These are phyloP conservation scores for Podaxis mareebaensis DNA, from an alignment of 768 basidiomycete species.

Conservation along the genomic window DNA sequence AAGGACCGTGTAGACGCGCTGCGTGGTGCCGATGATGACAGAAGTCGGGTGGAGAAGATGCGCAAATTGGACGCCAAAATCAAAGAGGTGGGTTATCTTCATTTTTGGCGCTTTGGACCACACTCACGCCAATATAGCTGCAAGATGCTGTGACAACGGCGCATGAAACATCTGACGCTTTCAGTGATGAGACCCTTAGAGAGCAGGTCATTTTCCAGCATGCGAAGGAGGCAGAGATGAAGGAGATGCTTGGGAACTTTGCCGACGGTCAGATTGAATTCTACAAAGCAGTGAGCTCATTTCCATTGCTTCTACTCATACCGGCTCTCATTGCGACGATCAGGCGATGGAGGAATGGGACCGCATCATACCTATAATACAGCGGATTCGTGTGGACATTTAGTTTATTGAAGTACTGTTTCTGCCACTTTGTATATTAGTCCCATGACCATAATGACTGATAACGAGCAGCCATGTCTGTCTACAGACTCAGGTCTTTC, in stretches of 20 bases:
- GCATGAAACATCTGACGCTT: constrained; percentile 94
- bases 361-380: constrained; percentile 87
- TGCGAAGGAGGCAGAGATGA: constrained; percentile 95
- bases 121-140: constrained; percentile 50
- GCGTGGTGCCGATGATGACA: constrained; percentile 90
- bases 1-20: constrained; percentile 92
- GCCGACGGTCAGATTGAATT: constrained; percentile 96
- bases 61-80: constrained; percentile 90
- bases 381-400: constrained; percentile 92
- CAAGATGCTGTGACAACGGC: constrained; percentile 96
- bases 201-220: constrained; percentile 91
- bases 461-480: constrained; percentile 20
- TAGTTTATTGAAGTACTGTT: constrained; percentile 35
- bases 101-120: constrained; percentile 11
- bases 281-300: constrained; percentile 67
- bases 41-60: constrained; percentile 92
- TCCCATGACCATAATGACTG: constrained; percentile 21
- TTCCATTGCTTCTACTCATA: not conserved
- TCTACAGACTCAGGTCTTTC: constrained; percentile 24
- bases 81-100: constrained; percentile 70
- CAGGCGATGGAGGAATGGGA: constrained; percentile 99
- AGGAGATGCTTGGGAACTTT: constrained; percentile 85
- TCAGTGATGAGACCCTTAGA: constrained; percentile 90
- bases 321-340: constrained; percentile 5
- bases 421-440: constrained; percentile 26